These are phyloP conservation scores for Penicillium sp. DNA, from an alignment of 2,329 filamentous ascomycete species.

Conservation along the genomic window DNA sequence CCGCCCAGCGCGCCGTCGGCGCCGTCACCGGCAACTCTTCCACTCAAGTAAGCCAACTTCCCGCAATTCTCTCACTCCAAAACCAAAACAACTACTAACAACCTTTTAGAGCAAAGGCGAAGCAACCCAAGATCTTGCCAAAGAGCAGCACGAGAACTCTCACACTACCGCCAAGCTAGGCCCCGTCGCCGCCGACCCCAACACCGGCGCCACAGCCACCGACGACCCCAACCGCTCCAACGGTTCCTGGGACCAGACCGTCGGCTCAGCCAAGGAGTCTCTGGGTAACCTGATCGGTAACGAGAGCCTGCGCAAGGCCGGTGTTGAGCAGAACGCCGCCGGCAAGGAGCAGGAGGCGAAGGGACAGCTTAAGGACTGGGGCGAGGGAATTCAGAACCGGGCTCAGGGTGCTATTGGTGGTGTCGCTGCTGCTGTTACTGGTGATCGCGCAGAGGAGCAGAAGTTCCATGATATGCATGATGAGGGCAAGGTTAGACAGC, in stretches of 20 bases:
- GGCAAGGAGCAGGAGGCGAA: slow-evolving; percentile 81
- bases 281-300: slow-evolving; percentile 74
- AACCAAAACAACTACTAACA: slow-evolving; percentile 24
- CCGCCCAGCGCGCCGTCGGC: slow-evolving; percentile 71
- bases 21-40: slow-evolving; percentile 69
- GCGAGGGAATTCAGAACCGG: slow-evolving; percentile 66
- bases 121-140: slow-evolving; percentile 63
- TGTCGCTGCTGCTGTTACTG: slow-evolving; percentile 70
- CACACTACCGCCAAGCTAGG: slow-evolving; percentile 75
- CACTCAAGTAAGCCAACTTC: slow-evolving; percentile 57
- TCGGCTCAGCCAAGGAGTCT: slow-evolving; percentile 82
- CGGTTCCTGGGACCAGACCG: slow-evolving; percentile 83
- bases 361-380: slow-evolving; percentile 76
- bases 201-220: slow-evolving; percentile 67
- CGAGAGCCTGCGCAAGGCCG: slow-evolving; percentile 72
- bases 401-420: slow-evolving; percentile 70
- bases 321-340: slow-evolving; percentile 74
- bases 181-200: slow-evolving; percentile 64
- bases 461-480: slow-evolving; percentile 73
- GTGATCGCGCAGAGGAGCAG: slow-evolving; percentile 65
- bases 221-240: slow-evolving; percentile 71
- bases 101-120: slow-evolving; percentile 64
- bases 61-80: background rate
- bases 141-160: slow-evolving; percentile 68
- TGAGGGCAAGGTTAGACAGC: slow-evolving; percentile 78